These are phyloP conservation scores for Carex littledalei DNA, from an alignment of 176 grass and related monocot species.

Conservation along the genomic window DNA sequence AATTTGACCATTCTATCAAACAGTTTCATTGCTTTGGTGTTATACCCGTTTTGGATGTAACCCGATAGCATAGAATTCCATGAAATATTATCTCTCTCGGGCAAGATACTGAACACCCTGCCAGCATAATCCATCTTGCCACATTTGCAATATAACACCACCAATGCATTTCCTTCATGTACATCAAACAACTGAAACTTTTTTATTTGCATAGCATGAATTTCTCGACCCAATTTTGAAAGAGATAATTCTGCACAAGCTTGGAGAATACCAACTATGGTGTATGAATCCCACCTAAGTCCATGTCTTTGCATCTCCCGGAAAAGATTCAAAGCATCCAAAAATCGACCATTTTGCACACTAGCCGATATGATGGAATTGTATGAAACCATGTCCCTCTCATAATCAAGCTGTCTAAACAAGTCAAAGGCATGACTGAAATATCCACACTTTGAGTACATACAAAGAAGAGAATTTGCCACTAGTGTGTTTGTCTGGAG, in stretches of 20 bases:
- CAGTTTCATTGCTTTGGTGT: slow-evolving; percentile 36
- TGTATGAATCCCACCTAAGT: slow-evolving; percentile 66
- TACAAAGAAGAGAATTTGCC: slow-evolving; percentile 68
- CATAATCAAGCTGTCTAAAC: slow-evolving; percentile 43
- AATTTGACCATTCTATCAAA: slow-evolving; percentile 45
- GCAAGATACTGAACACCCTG: slow-evolving; percentile 48
- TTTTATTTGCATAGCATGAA: slow-evolving; percentile 64
- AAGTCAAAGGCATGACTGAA: slow-evolving; percentile 53
- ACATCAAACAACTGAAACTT: slow-evolving; percentile 31
- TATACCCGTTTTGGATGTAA: slow-evolving; percentile 67
- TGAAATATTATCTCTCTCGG: slow-evolving; percentile 64
- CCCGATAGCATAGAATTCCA: slow-evolving; percentile 91
- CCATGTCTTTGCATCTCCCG: slow-evolving; percentile 53
- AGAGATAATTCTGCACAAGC: slow-evolving; percentile 60
- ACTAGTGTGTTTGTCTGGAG: slow-evolving; percentile 49
- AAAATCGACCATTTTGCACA: slow-evolving; percentile 54
- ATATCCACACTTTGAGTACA: slow-evolving; percentile 71
- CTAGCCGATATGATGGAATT: slow-evolving; percentile 72
- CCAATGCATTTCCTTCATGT: slow-evolving; percentile 55
- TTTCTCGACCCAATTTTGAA: slow-evolving; percentile 54
- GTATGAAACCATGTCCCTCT: slow-evolving; percentile 65
- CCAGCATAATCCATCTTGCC: slow-evolving; percentile 38
- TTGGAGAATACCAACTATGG: slow-evolving; percentile 55
- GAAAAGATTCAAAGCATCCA: slow-evolving; percentile 55
- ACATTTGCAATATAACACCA: slow-evolving; percentile 67